Conservation (phyloP, 345 rosid species). For the Reutealis trisperma region DNA sequence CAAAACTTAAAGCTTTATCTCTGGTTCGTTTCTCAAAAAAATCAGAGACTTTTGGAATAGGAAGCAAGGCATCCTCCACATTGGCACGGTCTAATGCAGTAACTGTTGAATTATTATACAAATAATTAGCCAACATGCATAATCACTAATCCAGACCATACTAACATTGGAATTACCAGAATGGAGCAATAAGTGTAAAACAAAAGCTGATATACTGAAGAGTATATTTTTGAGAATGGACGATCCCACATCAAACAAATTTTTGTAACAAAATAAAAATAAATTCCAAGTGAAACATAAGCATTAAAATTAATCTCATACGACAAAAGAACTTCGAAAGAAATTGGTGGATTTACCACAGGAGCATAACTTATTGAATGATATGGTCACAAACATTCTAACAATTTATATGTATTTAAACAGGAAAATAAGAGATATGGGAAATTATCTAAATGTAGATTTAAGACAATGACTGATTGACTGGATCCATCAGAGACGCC, state of each 20-base stretch:
- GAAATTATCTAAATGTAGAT: background rate
- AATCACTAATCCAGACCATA: conserved; percentile 11
- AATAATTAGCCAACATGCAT: conserved; percentile 26
- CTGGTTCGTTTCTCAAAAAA: conserved; percentile 39
- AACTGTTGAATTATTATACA: conserved; percentile 48
- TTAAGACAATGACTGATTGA: background rate
- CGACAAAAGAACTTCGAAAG: background rate
- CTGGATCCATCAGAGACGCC: background rate
- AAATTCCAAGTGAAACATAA: conserved; percentile 1
- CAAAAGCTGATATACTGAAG: background rate
- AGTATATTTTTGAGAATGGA: background rate
- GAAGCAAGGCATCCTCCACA: conserved; percentile 84
- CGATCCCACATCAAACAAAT: background rate
- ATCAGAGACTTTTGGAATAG: conserved; percentile 60
- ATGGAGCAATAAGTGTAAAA: background rate
- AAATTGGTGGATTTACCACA: conserved; percentile 2
- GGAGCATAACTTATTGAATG: background rate
- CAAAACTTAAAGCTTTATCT: conserved; percentile 26
- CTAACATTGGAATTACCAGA: background rate
- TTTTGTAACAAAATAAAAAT: background rate
- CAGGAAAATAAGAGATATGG: background rate
- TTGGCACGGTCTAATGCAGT: conserved; percentile 85
- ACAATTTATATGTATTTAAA: background rate
- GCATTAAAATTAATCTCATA: background rate
- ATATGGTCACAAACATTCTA: background rate